Conservation (phyloP, 2,329 filamentous ascomycete species). For the Fusarium redolens region DNA sequence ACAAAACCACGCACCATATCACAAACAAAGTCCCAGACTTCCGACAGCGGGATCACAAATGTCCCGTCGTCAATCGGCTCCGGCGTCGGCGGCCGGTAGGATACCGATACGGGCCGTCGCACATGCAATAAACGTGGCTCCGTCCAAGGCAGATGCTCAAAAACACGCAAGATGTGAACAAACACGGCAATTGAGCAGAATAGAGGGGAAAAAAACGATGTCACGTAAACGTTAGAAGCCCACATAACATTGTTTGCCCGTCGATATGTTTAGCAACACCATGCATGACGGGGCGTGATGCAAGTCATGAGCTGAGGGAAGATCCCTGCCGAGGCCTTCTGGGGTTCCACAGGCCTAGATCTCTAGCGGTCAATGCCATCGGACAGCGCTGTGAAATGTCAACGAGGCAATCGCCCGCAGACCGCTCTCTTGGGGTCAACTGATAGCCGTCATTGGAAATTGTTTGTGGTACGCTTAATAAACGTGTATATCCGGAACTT, state of each 20-base stretch:
- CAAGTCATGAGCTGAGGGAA: conserved; percentile 30
- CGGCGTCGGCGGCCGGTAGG: conserved; percentile 15
- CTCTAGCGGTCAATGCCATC: conserved; percentile 38
- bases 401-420: conserved; percentile 29
- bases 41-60: conserved; percentile 5
- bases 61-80: conserved; percentile 16
- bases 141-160: conserved; percentile 4
- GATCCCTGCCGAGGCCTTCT: conserved; percentile 32
- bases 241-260: not conserved
- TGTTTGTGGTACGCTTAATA: not conserved
- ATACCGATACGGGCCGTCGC: conserved; percentile 11
- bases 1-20: not conserved
- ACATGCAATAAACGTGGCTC: conserved; percentile 14
- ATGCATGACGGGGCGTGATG: conserved; percentile 16
- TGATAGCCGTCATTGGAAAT: conserved; percentile 1
- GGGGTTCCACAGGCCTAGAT: conserved; percentile 11
- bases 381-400: conserved; percentile 8
- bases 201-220: conserved; percentile 1
- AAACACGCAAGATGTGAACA: not conserved
- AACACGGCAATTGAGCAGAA: conserved; percentile 3
- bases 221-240: conserved; percentile 11
- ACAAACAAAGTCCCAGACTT: conserved; percentile 11
- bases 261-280: conserved; percentile 40
- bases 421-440: conserved; percentile 31
- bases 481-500: not conserved